Conservation (phyloP, 441 rosid species). For the Pelargonium myrrhifolium region DNA sequence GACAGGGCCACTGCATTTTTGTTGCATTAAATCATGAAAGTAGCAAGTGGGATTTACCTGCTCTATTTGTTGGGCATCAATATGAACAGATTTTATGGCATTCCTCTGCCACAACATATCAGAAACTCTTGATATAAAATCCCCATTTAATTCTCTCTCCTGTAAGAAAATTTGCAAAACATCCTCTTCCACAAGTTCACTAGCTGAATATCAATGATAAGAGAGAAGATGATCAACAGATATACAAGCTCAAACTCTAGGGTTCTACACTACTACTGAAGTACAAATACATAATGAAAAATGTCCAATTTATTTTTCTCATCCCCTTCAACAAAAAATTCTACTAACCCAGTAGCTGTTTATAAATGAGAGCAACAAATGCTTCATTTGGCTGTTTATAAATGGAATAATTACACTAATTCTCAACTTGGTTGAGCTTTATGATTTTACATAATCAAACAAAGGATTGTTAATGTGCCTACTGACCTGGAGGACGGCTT, state of each 20-base stretch:
- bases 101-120: constrained; percentile 26
- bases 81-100: not conserved
- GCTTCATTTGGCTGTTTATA: too few species aligned
- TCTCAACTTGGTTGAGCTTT: too few species aligned
- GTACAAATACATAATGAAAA: not conserved
- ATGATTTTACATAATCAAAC: not conserved
- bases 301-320: not conserved
- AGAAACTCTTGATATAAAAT: constrained; percentile 68
- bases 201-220: constrained; percentile 28
- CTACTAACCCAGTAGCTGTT: not conserved
- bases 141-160: constrained; percentile 73
- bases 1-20: too few species aligned
- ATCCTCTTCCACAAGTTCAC: constrained; percentile 60
- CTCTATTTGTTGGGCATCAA: not conserved
- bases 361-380: too few species aligned
- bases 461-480: not conserved
- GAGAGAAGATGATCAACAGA: not conserved
- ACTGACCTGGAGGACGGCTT: constrained; percentile 42
- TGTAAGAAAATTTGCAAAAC: constrained; percentile 57
- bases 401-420: too few species aligned
- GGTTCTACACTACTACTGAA: not conserved
- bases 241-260: not conserved
- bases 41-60: not conserved
- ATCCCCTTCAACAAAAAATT: not conserved
- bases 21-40: too few species aligned